Conservation (phyloP, 2,329 filamentous ascomycete genomes). For the Phialocephala sp. region DNA sequence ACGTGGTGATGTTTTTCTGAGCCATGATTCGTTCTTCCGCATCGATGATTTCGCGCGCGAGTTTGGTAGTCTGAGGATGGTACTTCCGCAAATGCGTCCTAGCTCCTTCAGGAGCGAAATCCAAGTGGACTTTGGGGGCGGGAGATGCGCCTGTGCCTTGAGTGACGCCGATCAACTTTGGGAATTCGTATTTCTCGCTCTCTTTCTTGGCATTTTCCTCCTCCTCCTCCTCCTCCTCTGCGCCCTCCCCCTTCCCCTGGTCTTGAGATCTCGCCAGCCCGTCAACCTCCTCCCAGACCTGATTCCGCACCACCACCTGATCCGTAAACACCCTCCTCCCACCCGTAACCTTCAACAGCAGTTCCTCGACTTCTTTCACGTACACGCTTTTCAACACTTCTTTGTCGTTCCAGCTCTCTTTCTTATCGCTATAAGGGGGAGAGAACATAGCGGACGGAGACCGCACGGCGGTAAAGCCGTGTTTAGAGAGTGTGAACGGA, state of each 20-base stretch:
- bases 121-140: constrained; percentile 41
- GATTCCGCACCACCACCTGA: constrained; percentile 35
- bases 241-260: too few species aligned
- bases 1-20: too few species aligned
- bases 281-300: constrained; percentile 37
- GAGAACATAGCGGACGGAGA: constrained; percentile 35
- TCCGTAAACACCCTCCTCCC: constrained; percentile 39
- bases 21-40: constrained; percentile 37
- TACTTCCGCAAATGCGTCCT: constrained; percentile 39
- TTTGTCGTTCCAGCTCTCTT: constrained; percentile 33
- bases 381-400: constrained; percentile 35
- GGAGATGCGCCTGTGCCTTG: constrained; percentile 33
- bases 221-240: too few species aligned
- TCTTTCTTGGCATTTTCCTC: background rate
- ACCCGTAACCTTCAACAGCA: constrained; percentile 40
- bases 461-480: constrained; percentile 32
- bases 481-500: constrained; percentile 19
- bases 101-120: constrained; percentile 40
- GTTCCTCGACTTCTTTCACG: constrained; percentile 37
- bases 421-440: constrained; percentile 28
- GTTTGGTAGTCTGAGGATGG: constrained; percentile 30
- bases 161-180: constrained; percentile 38
- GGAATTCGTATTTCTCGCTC: constrained; percentile 19
- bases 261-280: constrained; percentile 32
- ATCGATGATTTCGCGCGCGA: constrained; percentile 32